A percentile compares a stretch with the other conserved stretches of the same genome.
Conservation (phyloP, 2,329 filamentous ascomycete species). For the Talaromyces sp. region DNA sequence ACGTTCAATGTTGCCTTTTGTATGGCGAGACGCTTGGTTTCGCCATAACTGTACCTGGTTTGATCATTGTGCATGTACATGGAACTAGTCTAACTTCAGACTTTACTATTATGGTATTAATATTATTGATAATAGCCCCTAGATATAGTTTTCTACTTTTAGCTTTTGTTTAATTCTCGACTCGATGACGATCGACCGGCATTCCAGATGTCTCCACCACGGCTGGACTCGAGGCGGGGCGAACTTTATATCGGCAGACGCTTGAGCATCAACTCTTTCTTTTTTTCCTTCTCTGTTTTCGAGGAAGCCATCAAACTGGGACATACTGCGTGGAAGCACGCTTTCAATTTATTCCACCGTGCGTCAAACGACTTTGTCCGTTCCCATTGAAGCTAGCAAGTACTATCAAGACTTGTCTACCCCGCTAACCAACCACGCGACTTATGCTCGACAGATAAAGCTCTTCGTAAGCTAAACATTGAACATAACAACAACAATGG, state of each 20-base stretch:
- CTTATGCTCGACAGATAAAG: not conserved
- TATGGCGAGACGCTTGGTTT: not conserved
- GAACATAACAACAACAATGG: constrained; percentile 2
- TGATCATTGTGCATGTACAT: not conserved
- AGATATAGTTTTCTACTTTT: not conserved
- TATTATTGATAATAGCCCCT: not conserved
- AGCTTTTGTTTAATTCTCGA: not conserved
- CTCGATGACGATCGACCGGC: not conserved
- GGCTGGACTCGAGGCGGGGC: not conserved
- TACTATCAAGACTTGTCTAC: not conserved
- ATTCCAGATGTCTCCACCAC: not conserved
- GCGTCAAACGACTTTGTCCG: not conserved
- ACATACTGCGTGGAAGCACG: not conserved
- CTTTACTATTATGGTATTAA: not conserved
- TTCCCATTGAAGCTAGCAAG: not conserved
- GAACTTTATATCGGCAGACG: not conserved
- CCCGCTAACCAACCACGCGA: not conserved
- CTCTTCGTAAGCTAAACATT: not conserved
- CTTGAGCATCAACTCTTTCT: not conserved
- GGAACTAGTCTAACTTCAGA: not conserved
- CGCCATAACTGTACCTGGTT: not conserved
- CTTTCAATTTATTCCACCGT: not conserved
- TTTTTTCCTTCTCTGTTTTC: not conserved
- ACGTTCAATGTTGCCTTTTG: too few species aligned
- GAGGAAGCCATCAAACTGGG: not conserved